Conservation (phyloP, 345 rosid species). For the Toxicodendron radicans region DNA sequence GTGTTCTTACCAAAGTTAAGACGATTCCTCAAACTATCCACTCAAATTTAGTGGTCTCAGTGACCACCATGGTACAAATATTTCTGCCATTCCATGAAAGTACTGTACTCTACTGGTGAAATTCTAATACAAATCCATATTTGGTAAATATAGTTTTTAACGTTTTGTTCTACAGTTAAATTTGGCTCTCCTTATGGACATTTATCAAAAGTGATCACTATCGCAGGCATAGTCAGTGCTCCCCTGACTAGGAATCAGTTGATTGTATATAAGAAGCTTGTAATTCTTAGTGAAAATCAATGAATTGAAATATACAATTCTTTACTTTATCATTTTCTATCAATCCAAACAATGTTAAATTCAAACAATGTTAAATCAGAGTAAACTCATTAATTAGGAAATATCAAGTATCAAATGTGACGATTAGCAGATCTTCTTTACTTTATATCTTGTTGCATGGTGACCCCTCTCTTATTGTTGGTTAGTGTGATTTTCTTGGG, state of each 20-base stretch:
- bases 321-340: too few relatives aligned
- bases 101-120: not conserved
- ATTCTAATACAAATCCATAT: not conserved
- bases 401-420: not conserved
- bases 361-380: too few relatives aligned
- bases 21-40: slow-evolving; percentile 7
- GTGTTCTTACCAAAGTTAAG: not conserved
- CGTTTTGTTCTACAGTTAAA: too few relatives aligned
- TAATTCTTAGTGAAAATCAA: too few relatives aligned
- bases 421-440: not conserved
- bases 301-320: too few relatives aligned
- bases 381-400: too few relatives aligned
- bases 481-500: not conserved
- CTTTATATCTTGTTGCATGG: not conserved
- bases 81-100: not conserved
- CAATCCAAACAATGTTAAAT: too few relatives aligned
- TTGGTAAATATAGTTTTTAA: not conserved
- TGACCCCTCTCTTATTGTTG: not conserved
- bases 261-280: too few relatives aligned
- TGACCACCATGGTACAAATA: not conserved
- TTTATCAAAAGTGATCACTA: too few relatives aligned
- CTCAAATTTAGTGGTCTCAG: slow-evolving; percentile 13
- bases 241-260: too few relatives aligned
- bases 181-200: too few relatives aligned
- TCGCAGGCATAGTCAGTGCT: too few relatives aligned